A percentile compares a stretch with the other conserved stretches of the same genome.
phyloP scores from a whole-genome alignment of 2,329 filamentous ascomycete genomes.

The Xylaria arbuscula region DNA sequence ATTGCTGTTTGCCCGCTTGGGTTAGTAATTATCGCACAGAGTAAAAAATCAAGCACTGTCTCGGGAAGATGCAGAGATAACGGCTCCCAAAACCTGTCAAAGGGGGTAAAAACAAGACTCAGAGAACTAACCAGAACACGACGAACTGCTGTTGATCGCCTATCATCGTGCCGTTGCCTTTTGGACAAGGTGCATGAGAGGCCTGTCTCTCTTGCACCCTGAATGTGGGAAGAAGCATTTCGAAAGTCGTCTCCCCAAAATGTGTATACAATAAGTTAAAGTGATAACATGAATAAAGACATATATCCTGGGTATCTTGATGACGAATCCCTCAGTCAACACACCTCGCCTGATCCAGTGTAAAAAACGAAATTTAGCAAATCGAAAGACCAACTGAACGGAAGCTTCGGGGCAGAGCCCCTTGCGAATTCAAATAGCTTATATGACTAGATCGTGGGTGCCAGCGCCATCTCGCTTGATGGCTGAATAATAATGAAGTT shows the following conservation, averaged over 20 bases:
- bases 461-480: constrained; percentile 1
- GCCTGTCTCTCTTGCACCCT: constrained; percentile 18
- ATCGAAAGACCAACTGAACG: constrained; percentile 2
- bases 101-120: too few species aligned
- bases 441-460: constrained; percentile 20
- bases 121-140: constrained; percentile 28
- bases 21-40: too few species aligned
- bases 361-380: not conserved
- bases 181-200: constrained; percentile 36
- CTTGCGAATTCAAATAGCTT: constrained; percentile 3
- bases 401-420: constrained; percentile 11
- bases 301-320: not conserved
- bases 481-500: constrained; percentile 1
- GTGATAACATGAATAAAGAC: not conserved
- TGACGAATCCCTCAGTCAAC: not conserved
- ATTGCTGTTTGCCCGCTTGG: not conserved
- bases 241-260: not conserved
- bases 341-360: constrained; percentile 9
- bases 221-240: constrained; percentile 24
- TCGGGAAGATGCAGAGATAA: too few species aligned
- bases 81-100: too few species aligned
- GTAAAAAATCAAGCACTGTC: too few species aligned
- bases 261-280: not conserved
- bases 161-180: constrained; percentile 39
- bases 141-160: constrained; percentile 36